Evolutionary conservation across 257 asterid genomes (phyloP).

Genomic region (Echium plantagineum): DNA sequence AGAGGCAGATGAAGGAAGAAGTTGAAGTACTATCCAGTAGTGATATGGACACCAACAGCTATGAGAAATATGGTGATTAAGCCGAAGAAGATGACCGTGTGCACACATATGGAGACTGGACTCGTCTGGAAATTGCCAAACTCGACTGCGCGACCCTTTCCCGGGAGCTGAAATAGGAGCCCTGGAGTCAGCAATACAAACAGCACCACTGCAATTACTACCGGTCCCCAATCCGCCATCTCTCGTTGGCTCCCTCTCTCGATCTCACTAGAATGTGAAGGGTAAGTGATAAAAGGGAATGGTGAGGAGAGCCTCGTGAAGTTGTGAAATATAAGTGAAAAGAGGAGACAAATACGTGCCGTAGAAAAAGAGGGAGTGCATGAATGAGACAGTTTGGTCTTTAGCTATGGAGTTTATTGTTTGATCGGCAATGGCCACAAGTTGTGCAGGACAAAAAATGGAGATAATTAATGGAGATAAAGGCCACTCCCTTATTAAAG

Average conservation of each 20-base stretch:
- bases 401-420: background rate
- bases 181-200: conserved; percentile 25
- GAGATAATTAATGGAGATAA: no score
- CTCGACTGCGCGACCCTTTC: conserved; percentile 18
- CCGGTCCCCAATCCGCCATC: conserved; percentile 34
- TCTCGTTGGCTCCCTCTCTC: no score
- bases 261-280: no score
- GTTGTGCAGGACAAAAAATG: no score
- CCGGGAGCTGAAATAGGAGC: conserved; percentile 26
- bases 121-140: conserved; percentile 22
- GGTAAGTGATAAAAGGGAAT: no score
- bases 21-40: conserved; percentile 12
- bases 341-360: background rate
- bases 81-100: conserved; percentile 19
- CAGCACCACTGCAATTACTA: conserved; percentile 21
- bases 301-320: no score
- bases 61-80: conserved; percentile 19
- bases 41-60: conserved; percentile 24
- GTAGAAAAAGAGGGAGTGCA: background rate
- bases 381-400: background rate
- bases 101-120: conserved; percentile 19
- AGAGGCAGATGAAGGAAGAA: background rate
- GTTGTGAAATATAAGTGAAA: no score
- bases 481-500: no score
- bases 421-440: background rate